Evolutionary conservation across 2,329 filamentous ascomycete species (phyloP).

Genomic region (Periconia sp.): DNA sequence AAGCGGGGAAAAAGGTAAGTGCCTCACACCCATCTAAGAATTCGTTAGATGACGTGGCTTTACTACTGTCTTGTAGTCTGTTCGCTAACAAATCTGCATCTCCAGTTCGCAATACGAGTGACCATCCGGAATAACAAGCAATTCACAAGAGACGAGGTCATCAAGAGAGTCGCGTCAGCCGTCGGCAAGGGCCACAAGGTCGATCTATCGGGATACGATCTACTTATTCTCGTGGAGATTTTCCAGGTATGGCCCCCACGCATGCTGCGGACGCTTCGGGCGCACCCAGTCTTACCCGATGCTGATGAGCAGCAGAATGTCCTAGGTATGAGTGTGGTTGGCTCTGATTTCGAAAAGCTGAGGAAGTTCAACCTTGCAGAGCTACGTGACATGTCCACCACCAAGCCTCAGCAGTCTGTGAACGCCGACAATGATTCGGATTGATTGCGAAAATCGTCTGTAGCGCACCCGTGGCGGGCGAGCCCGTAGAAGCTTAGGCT

Average conservation of each 20-base stretch:
- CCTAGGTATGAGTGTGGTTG: conserved; percentile 80
- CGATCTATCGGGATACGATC: conserved; percentile 77
- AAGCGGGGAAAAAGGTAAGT: conserved; percentile 59
- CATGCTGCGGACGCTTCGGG: conserved; percentile 11
- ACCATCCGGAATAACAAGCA: conserved; percentile 75
- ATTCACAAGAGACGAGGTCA: conserved; percentile 71
- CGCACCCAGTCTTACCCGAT: conserved; percentile 12
- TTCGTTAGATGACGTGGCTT: conserved; percentile 12
- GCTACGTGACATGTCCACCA: conserved; percentile 62
- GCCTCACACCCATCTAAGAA: conserved; percentile 5
- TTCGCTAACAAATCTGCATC: conserved; percentile 22
- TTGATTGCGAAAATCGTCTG: too few species aligned
- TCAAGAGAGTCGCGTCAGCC: conserved; percentile 71
- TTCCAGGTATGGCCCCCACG: conserved; percentile 68
- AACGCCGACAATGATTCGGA: too few species aligned
- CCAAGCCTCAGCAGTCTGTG: too few species aligned
- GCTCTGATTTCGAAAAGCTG: conserved; percentile 73
- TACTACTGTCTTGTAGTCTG: conserved; percentile 11
- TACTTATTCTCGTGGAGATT: conserved; percentile 79
- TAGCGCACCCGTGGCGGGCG: too few species aligned
- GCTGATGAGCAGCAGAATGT: conserved; percentile 62
- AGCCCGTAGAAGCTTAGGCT: too few species aligned
- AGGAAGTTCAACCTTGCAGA: conserved; percentile 82
- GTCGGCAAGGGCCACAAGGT: conserved; percentile 75
- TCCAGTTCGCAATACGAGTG: conserved; percentile 83